Base-by-base conservation (phyloP, 176 grass and related monocot species). In the Carex cristatella region DNA sequence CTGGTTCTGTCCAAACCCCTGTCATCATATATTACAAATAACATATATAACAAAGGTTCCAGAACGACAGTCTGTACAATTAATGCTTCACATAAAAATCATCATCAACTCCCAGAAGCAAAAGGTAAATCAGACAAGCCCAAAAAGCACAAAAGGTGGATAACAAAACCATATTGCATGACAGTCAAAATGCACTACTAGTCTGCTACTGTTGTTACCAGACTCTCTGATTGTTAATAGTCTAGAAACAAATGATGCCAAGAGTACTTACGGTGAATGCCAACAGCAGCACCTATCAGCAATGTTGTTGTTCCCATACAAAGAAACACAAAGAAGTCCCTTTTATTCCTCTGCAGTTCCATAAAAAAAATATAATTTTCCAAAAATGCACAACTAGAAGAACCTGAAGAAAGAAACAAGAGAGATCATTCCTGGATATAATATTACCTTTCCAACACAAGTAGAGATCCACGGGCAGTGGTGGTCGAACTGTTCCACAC, bases 401-500 rank as follows among this genome's bases (percentile, higher is more conserved):
- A n/a, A 46, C 5, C 7, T 83, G 44, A 44, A 83, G 48, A 60
- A 31, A 55, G 13, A 67, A 55, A 62, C 23, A 16, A 46, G 23
- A 28, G 23, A 48, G 10, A 65, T 53, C 23, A 58, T 10, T 33
- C 49, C 58, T 69, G 57, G 4, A 58, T 10, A 14, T 77, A 42
- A 53, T 80, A 82, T 89, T 81, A 98, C 93, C 96, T 95, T 98
- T 51, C 96, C 96, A 87, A 98, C 93, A 88, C 93, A 98, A 70
- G 94, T 98, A 87, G 96, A 98, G 88, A 98, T 95, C 91, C 93
- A 95, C 12, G 96, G 96, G 85, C 96, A 95, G 72, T 95, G 93
- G 93, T 98, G 91, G 68, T 98, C 93, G 84, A 95, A 98, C 84
- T 95, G 93, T 81, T 98, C 93, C 56, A 98, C 91, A 76, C 93